Evolutionary conservation across 1,139 yeast genomes (phyloP).

Genomic region (Debaryomyces sp.): DNA sequence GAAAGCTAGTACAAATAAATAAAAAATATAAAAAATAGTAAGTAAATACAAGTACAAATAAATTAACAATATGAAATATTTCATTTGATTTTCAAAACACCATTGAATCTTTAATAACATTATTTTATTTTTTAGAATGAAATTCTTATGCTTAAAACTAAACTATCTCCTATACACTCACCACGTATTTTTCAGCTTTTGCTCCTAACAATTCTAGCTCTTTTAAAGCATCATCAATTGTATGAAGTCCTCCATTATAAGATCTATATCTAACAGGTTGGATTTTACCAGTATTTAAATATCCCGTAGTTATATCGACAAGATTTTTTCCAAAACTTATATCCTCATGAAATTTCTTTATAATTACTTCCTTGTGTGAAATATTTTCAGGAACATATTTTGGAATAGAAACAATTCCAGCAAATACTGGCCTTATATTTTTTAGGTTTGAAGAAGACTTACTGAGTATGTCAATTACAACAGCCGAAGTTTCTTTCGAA

Average conservation of each 20-base stretch:
- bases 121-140: too few relatives aligned
- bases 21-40: background rate
- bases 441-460: slow-evolving; percentile 12
- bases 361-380: slow-evolving; percentile 31
- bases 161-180: slow-evolving; percentile 13
- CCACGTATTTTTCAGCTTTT: slow-evolving; percentile 45
- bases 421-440: slow-evolving; percentile 20
- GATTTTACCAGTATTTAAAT: slow-evolving; percentile 26
- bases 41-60: background rate
- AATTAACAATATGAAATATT: background rate
- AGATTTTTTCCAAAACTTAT: slow-evolving; percentile 36
- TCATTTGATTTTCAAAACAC: background rate
- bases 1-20: background rate
- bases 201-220: slow-evolving; percentile 45
- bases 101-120: too few relatives aligned
- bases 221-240: slow-evolving; percentile 34
- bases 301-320: slow-evolving; percentile 33
- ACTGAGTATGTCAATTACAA: slow-evolving; percentile 29
- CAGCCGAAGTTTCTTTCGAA: slow-evolving; percentile 41
- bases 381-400: slow-evolving; percentile 24
- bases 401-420: slow-evolving; percentile 46
- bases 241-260: slow-evolving; percentile 36
- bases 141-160: too few relatives aligned
- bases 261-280: slow-evolving; percentile 36
- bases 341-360: slow-evolving; percentile 49